phyloP scores from a whole-genome alignment of 371 early-diverging fungal genomes.

The Mortierella sp. region DNA sequence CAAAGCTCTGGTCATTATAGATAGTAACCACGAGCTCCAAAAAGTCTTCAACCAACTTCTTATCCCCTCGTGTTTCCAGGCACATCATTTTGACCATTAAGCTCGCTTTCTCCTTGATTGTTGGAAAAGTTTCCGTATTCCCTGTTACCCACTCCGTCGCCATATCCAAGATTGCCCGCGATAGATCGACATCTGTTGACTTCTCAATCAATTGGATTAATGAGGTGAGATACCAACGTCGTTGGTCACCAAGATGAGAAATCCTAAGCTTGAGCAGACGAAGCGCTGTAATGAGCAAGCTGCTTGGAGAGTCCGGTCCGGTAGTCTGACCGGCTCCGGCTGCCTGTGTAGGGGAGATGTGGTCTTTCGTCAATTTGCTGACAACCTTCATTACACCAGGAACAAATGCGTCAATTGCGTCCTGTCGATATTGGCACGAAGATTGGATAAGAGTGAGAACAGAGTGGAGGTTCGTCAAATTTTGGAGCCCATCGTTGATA shows the following conservation, averaged over 20 bases:
- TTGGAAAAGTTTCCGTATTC: conserved; percentile 88
- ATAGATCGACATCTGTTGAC: conserved; percentile 78
- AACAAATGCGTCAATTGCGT: conserved; percentile 77
- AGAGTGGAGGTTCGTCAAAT: conserved; percentile 76
- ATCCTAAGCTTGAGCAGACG: conserved; percentile 83
- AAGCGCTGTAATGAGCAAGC: conserved; percentile 76
- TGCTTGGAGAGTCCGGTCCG: conserved; percentile 69
- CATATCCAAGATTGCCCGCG: conserved; percentile 83
- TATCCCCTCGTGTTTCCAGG: conserved; percentile 78
- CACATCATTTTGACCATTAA: conserved; percentile 92
- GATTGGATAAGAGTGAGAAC: conserved; percentile 83
- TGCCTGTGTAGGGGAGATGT: conserved; percentile 59
- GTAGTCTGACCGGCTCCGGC: conserved; percentile 34
- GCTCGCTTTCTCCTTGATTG: conserved; percentile 95
- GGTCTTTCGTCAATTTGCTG: conserved; percentile 87
- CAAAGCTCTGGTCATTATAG: conserved; percentile 84
- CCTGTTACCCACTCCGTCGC: conserved; percentile 91
- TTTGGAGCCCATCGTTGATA: conserved; percentile 66
- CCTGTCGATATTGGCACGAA: conserved; percentile 74
- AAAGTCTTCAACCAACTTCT: conserved; percentile 81
- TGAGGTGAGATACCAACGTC: conserved; percentile 87
- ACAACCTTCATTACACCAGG: conserved; percentile 86
- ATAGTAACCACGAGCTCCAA: conserved; percentile 89
- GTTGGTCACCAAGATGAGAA: conserved; percentile 87
- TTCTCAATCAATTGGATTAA: conserved; percentile 88